Percentiles rank a stretch among this genome's conserved stretches.
Evolutionary conservation across 2,329 filamentous ascomycete species (phyloP).

Genomic region (Lithohypha guttulata): DNA sequence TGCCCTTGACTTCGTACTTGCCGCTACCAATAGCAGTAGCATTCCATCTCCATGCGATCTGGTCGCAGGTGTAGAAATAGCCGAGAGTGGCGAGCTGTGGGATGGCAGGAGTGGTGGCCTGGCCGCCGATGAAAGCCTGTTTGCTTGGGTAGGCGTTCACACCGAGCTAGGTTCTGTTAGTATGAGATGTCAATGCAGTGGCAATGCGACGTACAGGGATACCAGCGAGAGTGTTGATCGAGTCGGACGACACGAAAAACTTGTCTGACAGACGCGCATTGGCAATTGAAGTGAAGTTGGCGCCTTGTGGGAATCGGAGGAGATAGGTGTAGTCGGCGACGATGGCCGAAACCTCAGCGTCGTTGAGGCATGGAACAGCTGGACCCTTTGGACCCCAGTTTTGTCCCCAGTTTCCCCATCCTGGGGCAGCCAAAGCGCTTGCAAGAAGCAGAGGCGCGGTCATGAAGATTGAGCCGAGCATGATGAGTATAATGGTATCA

Average conservation of each 20-base stretch:
- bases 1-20: conserved; percentile 12
- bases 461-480: not conserved
- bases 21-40: conserved; percentile 11
- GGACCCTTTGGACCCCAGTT: too few relatives aligned
- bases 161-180: conserved; percentile 10
- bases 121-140: conserved; percentile 15
- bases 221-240: conserved; percentile 14
- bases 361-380: conserved; percentile 9
- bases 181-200: not conserved
- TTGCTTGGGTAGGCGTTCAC: conserved; percentile 13
- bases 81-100: conserved; percentile 12
- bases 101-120: conserved; percentile 12
- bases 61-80: conserved; percentile 14
- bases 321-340: conserved; percentile 16
- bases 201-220: conserved; percentile 11
- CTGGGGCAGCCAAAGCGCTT: not conserved
- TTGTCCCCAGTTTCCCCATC: conserved; percentile 4
- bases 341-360: conserved; percentile 7
- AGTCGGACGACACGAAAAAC: conserved; percentile 15
- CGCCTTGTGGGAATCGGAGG: conserved; percentile 12
- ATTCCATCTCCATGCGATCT: conserved; percentile 19
- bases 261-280: conserved; percentile 14
- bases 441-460: not conserved
- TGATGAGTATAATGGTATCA: too few relatives aligned
- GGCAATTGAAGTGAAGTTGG: conserved; percentile 15